Evolutionary conservation across 2,329 filamentous ascomycete genomes (phyloP).

Genomic region (Botrytis galanthina): DNA sequence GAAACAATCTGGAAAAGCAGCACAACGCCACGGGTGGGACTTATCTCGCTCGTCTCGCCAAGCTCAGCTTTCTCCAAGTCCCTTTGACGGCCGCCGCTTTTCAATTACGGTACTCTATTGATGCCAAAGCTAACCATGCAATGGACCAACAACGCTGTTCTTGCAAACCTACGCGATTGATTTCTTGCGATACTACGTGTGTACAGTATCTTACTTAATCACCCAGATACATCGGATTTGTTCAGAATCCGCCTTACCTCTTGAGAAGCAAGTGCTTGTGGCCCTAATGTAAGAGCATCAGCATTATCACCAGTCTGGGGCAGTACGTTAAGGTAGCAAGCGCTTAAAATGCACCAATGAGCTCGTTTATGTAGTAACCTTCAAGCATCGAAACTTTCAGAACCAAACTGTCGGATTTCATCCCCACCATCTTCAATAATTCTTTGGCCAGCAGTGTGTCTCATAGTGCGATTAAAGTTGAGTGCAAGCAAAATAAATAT

Average conservation of each 20-base stretch:
- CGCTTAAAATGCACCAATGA: constrained; percentile 12
- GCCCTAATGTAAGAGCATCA: not conserved
- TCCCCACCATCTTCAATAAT: not conserved
- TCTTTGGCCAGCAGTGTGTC: not conserved
- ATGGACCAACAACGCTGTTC: not conserved
- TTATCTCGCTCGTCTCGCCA: not conserved
- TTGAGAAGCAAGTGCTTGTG: not conserved
- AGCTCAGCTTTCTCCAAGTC: not conserved
- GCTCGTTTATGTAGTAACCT: not conserved
- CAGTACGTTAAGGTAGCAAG: not conserved
- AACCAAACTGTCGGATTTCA: not conserved
- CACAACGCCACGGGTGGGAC: not conserved
- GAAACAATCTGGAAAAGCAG: not conserved
- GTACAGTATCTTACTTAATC: not conserved
- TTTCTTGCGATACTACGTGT: not conserved
- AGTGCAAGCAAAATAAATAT: not conserved
- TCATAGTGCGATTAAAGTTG: not conserved
- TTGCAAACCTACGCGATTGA: not conserved
- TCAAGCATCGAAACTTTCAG: not conserved
- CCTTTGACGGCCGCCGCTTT: not conserved
- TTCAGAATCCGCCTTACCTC: not conserved
- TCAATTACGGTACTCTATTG: not conserved
- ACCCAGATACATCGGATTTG: not conserved
- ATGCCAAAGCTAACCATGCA: not conserved
- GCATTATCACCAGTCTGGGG: not conserved